Evolutionary conservation across 371 early-diverging fungal species (phyloP).

Genomic region (Batkoa obscura): DNA sequence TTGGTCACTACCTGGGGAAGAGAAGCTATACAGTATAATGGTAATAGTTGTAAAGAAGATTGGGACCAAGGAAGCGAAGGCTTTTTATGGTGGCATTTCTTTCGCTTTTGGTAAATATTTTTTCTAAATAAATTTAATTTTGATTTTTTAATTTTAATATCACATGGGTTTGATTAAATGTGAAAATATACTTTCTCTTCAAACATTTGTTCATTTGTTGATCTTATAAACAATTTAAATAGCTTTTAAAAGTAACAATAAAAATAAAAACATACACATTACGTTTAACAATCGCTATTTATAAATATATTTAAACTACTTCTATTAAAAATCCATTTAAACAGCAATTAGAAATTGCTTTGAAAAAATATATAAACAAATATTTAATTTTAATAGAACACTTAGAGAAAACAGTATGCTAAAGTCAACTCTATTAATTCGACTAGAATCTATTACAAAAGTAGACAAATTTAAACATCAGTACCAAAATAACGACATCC

Average conservation of each 20-base stretch:
- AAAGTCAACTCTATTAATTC: no score
- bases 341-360: no score
- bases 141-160: neutral
- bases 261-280: no score
- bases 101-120: neutral
- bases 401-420: no score
- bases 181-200: neutral
- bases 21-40: constrained; percentile 3
- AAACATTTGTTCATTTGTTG: no score
- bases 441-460: no score
- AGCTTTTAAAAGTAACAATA: neutral
- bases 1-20: constrained; percentile 7
- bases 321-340: no score
- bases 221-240: neutral
- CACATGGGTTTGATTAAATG: neutral
- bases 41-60: neutral
- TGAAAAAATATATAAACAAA: no score
- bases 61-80: constrained; percentile 4
- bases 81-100: neutral
- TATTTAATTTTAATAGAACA: no score
- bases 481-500: constrained; percentile 49
- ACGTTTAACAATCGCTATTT: no score
- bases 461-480: constrained; percentile 12
- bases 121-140: neutral
- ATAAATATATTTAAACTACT: no score